Base-by-base conservation (phyloP, 192 early-diverging fungal genomes). In the Backusella circina region DNA sequence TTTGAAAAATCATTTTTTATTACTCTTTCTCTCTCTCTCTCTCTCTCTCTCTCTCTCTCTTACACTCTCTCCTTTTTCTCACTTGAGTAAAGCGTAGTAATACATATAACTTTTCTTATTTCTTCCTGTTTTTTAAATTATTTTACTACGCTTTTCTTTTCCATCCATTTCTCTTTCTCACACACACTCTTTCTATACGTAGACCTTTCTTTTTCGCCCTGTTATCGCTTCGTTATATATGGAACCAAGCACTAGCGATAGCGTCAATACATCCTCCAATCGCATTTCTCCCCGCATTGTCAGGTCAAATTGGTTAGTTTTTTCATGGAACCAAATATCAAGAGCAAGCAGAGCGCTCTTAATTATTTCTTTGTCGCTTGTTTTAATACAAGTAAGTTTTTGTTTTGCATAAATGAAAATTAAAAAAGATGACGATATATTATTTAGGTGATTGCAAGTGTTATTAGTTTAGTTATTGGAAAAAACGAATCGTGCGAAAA, bases 401-500 rank as follows among this genome's bases (percentile, higher is more conserved):
- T 35, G 2, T 35, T 21, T 47, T 47, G 44, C 44, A 47, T 47
- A n/a, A 47, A n/a, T 7, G 7, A 33, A 30, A 66, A 36, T 39
- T 35, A 5, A 69, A 28, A 28, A 26, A 23, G 15, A 30, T 44
- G 26, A 2, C 5, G 9, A 47, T 47, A 70, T 70, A n/a, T 36
- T 35, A 31, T 18, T 66, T 64, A 76, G 75, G 23, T 76, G 32
- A 38, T 71, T 36, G 47, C 57, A n/a, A 71, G 33, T 57, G 32
- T 76, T 28, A 51, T 70, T 12, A 64, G 70, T 50, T 37, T 76
- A 9, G 50, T 71, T 15, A 37, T 76, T 28, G 75, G 75, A 26
- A 31, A 37, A 16, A 16, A 76, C 28, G 68, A 76, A 64, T 26
- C 36, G 10, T 76, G 76, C 31, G 76, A 77, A 23, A 77, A 72